phyloP scores from a whole-genome alignment of 2,329 filamentous ascomycete genomes.

The Dothidotthia symphoricarpi region DNA sequence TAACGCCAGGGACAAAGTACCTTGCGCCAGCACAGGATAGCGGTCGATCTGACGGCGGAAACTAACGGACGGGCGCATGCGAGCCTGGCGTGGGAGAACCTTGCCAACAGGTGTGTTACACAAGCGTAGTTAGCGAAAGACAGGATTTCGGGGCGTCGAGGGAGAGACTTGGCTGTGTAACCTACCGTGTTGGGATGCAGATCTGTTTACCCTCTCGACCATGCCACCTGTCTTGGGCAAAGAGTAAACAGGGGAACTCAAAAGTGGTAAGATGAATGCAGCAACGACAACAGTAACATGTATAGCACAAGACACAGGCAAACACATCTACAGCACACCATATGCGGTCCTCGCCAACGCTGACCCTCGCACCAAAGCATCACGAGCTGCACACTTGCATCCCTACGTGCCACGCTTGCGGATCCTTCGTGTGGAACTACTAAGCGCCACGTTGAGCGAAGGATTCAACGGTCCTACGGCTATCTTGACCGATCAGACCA shows the following conservation, averaged over 20 bases:
- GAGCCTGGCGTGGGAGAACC: conserved; percentile 18
- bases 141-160: conserved; percentile 15
- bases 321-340: not conserved
- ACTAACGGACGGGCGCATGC: conserved; percentile 33
- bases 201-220: not conserved
- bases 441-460: too few species aligned
- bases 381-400: not conserved
- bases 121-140: conserved; percentile 23
- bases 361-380: conserved; percentile 7
- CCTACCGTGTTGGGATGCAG: not conserved
- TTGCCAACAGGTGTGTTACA: conserved; percentile 33
- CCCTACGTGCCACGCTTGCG: conserved; percentile 1
- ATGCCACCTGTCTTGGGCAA: too few species aligned
- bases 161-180: conserved; percentile 17
- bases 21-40: conserved; percentile 22
- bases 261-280: not conserved
- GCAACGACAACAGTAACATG: not conserved
- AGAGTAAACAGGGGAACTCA: not conserved
- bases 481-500: too few species aligned
- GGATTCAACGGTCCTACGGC: too few species aligned
- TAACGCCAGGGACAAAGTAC: conserved; percentile 24
- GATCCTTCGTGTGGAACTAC: conserved; percentile 2
- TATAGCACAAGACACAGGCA: not conserved
- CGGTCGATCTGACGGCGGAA: conserved; percentile 37
- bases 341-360: not conserved